Evolutionary conservation across 352 stramenopile species (phyloP).

Genomic region (Phytophthora pseudosyringae): DNA sequence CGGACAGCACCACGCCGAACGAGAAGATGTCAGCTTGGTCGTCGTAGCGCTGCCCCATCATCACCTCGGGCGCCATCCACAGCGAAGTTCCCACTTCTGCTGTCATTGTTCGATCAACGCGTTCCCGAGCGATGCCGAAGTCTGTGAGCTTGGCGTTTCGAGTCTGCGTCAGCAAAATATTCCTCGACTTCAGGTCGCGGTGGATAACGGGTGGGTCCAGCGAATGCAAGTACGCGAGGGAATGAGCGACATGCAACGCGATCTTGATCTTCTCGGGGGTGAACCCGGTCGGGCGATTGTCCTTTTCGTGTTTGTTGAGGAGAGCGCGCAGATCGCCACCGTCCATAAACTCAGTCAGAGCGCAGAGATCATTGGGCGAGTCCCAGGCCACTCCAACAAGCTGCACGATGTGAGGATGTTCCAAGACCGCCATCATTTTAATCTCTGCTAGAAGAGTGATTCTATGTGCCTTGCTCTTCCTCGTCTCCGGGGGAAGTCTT

Average conservation of each 20-base stretch:
- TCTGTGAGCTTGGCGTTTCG: constrained; percentile 45
- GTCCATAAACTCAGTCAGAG: constrained; percentile 42
- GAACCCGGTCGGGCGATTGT: not conserved
- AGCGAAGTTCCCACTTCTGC: constrained; percentile 34
- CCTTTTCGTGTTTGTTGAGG: constrained; percentile 9
- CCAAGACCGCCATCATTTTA: constrained; percentile 30
- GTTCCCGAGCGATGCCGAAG: constrained; percentile 46
- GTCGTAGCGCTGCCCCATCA: constrained; percentile 37
- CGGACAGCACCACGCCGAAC: constrained; percentile 34
- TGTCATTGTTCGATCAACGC: constrained; percentile 35
- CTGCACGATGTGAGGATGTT: constrained; percentile 41
- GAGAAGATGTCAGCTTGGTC: constrained; percentile 32
- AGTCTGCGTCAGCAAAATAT: constrained; percentile 1
- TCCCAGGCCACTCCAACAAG: constrained; percentile 51
- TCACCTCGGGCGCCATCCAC: constrained; percentile 48
- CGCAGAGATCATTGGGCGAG: constrained; percentile 42
- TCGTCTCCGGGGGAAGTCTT: constrained; percentile 18
- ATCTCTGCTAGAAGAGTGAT: constrained; percentile 30
- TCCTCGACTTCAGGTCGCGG: too few relatives aligned
- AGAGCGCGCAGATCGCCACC: constrained; percentile 38
- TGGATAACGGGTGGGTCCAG: constrained; percentile 24
- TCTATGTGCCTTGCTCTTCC: constrained; percentile 18
- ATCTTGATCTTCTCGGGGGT: constrained; percentile 37
- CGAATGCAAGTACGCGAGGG: constrained; percentile 43
- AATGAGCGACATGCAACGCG: constrained; percentile 34